Conservation (phyloP, 352 stramenopile genomes). For the Phytopythium mirpurense region DNA sequence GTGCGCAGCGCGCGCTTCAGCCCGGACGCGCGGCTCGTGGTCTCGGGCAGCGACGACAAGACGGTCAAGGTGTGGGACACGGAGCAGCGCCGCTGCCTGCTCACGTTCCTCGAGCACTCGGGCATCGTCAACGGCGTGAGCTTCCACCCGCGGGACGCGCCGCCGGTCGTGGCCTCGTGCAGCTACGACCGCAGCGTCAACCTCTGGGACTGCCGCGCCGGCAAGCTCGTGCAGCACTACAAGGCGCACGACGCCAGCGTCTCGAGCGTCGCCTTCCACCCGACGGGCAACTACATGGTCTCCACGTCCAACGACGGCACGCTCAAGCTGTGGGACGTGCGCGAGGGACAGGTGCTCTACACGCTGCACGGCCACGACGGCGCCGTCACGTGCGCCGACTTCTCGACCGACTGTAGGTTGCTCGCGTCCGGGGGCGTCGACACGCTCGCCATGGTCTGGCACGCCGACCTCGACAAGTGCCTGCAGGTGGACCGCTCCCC, state of each 20-base stretch:
- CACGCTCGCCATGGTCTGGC: conserved; percentile 83
- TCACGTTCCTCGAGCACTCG: conserved; percentile 87
- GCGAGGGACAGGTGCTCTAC: conserved; percentile 91
- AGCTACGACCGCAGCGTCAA: conserved; percentile 74
- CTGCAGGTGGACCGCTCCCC: conserved; percentile 33
- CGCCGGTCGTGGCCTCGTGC: conserved; percentile 48
- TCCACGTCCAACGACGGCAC: conserved; percentile 86
- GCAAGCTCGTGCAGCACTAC: conserved; percentile 90
- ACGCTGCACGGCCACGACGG: conserved; percentile 88
- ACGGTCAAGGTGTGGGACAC: conserved; percentile 92
- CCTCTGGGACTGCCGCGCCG: conserved; percentile 83
- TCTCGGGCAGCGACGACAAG: conserved; percentile 89
- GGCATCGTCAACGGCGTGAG: conserved; percentile 75
- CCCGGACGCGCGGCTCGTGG: conserved; percentile 55
- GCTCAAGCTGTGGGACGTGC: conserved; percentile 91
- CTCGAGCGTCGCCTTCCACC: conserved; percentile 86
- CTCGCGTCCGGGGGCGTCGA: conserved; percentile 73
- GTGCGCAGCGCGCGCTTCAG: conserved; percentile 85
- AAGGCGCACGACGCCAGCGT: conserved; percentile 79
- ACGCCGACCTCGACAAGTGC: conserved; percentile 77
- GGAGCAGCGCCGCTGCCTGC: conserved; percentile 55
- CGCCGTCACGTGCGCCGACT: conserved; percentile 56
- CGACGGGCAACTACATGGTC: conserved; percentile 87
- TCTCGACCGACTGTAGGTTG: conserved; percentile 59
- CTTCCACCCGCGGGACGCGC: conserved; percentile 82